Evolutionary conservation across 108 stramenopile genomes (phyloP).

Genomic region (Nannochloropsis oceanica): DNA sequence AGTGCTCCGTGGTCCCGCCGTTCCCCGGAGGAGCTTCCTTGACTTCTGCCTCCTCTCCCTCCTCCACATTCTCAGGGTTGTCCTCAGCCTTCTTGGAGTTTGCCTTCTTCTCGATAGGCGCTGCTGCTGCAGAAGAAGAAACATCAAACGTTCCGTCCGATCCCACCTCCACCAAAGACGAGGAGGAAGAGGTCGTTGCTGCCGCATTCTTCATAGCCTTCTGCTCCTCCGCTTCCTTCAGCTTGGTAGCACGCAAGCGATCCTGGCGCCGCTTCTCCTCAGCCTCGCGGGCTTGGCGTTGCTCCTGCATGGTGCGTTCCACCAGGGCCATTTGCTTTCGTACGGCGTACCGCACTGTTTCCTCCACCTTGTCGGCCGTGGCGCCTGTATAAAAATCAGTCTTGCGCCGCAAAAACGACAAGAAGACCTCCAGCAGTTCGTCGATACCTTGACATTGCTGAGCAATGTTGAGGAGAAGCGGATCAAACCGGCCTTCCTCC

Average conservation of each 20-base stretch:
- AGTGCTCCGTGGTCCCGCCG: slow-evolving; percentile 67
- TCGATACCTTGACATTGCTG: slow-evolving; percentile 84
- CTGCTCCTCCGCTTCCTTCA: not conserved
- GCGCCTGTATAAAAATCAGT: slow-evolving; percentile 85
- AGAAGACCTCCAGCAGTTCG: slow-evolving; percentile 84
- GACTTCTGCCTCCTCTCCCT: slow-evolving; percentile 14
- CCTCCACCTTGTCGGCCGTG: slow-evolving; percentile 11
- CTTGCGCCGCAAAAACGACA: slow-evolving; percentile 91
- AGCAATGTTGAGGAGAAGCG: slow-evolving; percentile 82
- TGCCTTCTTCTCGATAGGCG: not conserved
- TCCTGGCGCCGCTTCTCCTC: slow-evolving; percentile 23
- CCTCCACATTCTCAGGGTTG: not conserved
- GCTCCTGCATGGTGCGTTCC: slow-evolving; percentile 15
- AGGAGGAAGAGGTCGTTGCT: not conserved
- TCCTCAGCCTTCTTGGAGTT: not conserved
- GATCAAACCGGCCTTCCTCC: slow-evolving; percentile 91
- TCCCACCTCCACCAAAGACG: not conserved
- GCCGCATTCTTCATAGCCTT: not conserved
- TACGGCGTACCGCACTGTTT: not conserved
- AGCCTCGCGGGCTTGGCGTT: slow-evolving; percentile 6
- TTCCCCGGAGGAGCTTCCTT: slow-evolving; percentile 50
- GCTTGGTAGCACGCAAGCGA: not conserved
- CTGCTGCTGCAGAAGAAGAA: not conserved
- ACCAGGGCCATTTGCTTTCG: not conserved
- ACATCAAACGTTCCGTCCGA: not conserved